Evolutionary conservation across 805 yeast genomes (phyloP).

Genomic region (Pichia membranifaciens): DNA sequence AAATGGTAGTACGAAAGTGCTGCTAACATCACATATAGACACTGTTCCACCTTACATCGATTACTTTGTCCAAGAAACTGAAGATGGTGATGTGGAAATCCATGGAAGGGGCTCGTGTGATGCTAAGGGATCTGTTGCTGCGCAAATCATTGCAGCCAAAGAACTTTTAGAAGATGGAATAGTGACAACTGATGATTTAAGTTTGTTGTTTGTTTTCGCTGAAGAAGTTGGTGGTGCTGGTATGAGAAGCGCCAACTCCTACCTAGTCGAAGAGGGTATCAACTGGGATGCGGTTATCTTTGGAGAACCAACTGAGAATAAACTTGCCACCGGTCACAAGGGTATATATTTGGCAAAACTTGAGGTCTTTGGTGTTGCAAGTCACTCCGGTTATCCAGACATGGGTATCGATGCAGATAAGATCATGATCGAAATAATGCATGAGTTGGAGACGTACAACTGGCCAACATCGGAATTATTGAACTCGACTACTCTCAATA

Average conservation of each 20-base stretch:
- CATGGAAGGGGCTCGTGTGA: constrained; percentile 66
- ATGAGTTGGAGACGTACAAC: constrained; percentile 36
- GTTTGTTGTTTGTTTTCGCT: constrained; percentile 60
- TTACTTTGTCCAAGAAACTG: constrained; percentile 32
- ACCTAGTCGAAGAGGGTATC: constrained; percentile 29
- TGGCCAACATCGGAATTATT: constrained; percentile 48
- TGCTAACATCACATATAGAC: constrained; percentile 59
- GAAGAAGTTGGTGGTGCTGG: constrained; percentile 68
- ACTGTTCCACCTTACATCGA: constrained; percentile 65
- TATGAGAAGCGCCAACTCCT: constrained; percentile 41
- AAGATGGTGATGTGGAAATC: constrained; percentile 33
- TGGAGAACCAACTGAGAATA: constrained; percentile 73
- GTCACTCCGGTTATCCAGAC: constrained; percentile 69
- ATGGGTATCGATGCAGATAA: constrained; percentile 59
- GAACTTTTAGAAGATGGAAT: constrained; percentile 36
- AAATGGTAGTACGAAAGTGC: constrained; percentile 39
- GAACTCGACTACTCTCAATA: constrained; percentile 58
- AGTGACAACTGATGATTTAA: constrained; percentile 48
- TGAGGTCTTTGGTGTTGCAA: constrained; percentile 47
- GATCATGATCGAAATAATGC: constrained; percentile 45
- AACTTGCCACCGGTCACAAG: constrained; percentile 66
- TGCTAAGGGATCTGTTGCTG: constrained; percentile 66
- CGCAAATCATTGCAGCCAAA: constrained; percentile 52
- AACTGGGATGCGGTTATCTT: constrained; percentile 58
- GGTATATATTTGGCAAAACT: constrained; percentile 44